phyloP scores from a whole-genome alignment of 495 filamentous ascomycete species.

The Stereocaulon alpinum region DNA sequence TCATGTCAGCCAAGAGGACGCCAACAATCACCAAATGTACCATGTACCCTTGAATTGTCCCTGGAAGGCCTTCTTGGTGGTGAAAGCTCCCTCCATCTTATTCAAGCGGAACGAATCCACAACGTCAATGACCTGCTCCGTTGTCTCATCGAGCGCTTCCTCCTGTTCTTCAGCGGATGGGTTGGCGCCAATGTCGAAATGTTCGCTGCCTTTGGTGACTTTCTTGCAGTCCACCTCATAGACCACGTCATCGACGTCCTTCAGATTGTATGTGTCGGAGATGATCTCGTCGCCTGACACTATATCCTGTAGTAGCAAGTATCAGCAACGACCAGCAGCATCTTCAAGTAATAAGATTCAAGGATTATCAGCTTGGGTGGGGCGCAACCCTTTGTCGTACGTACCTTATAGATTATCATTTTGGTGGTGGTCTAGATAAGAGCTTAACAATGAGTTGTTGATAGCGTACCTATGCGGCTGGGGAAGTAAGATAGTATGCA shows the following conservation, averaged over 20 bases:
- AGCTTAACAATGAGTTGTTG: too few species aligned
- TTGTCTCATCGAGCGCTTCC: conserved; percentile 46
- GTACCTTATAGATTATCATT: conserved; percentile 28
- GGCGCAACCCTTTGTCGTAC: not conserved
- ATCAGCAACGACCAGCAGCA: conserved; percentile 14
- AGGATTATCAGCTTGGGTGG: not conserved
- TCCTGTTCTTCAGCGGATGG: conserved; percentile 86
- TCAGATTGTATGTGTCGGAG: conserved; percentile 81
- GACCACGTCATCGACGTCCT: conserved; percentile 60
- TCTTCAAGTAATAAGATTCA: not conserved
- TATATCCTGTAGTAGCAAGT: conserved; percentile 52
- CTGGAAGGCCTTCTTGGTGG: conserved; percentile 54
- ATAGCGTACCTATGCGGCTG: not conserved
- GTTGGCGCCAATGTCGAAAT: conserved; percentile 82
- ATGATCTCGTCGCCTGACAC: conserved; percentile 88
- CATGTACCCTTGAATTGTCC: conserved; percentile 67
- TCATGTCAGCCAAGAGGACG: not conserved
- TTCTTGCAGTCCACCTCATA: conserved; percentile 87
- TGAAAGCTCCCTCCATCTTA: conserved; percentile 44
- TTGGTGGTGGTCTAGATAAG: not conserved
- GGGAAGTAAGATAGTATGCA: not conserved
- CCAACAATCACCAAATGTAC: not conserved
- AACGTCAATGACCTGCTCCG: conserved; percentile 76
- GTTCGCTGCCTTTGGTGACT: conserved; percentile 63
- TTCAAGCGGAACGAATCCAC: conserved; percentile 88